phyloP scores from a whole-genome alignment of 1,284 basidiomycete genomes.

The Sanghuangporus weigelae region DNA sequence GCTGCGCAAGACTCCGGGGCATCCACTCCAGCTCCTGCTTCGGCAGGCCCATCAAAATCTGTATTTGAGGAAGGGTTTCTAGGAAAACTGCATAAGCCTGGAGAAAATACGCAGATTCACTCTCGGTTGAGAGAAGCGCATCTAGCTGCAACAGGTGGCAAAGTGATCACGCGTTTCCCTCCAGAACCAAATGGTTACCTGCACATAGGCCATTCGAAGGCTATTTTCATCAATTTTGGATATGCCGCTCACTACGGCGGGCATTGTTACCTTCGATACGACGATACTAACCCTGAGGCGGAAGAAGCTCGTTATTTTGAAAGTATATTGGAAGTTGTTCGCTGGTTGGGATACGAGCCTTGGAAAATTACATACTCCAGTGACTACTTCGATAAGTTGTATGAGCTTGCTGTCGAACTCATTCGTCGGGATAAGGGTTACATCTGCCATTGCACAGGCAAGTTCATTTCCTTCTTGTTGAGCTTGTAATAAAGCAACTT shows the following conservation, averaged over 20 bases:
- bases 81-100: constrained; percentile 89
- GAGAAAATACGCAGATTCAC: constrained; percentile 88
- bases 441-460: constrained; percentile 93
- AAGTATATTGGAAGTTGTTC: constrained; percentile 90
- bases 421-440: constrained; percentile 92
- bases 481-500: constrained; percentile 12
- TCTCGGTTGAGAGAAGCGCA: constrained; percentile 79
- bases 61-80: constrained; percentile 97
- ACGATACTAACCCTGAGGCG: constrained; percentile 98
- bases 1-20: constrained; percentile 18
- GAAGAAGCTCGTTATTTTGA: constrained; percentile 97
- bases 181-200: constrained; percentile 98
- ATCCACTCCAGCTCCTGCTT: constrained; percentile 31
- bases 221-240: constrained; percentile 98
- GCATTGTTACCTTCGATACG: constrained; percentile 90
- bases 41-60: constrained; percentile 46
- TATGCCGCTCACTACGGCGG: constrained; percentile 92
- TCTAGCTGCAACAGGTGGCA: constrained; percentile 74
- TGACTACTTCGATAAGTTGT: constrained; percentile 91
- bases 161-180: constrained; percentile 95
- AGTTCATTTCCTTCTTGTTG: constrained; percentile 27
- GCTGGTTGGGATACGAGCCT: constrained; percentile 98
- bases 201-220: constrained; percentile 97
- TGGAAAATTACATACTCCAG: constrained; percentile 99
- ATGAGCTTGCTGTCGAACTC: constrained; percentile 87